phyloP scores from a whole-genome alignment of 2,329 filamentous ascomycete species.

The Cladosporium colombiae region DNA sequence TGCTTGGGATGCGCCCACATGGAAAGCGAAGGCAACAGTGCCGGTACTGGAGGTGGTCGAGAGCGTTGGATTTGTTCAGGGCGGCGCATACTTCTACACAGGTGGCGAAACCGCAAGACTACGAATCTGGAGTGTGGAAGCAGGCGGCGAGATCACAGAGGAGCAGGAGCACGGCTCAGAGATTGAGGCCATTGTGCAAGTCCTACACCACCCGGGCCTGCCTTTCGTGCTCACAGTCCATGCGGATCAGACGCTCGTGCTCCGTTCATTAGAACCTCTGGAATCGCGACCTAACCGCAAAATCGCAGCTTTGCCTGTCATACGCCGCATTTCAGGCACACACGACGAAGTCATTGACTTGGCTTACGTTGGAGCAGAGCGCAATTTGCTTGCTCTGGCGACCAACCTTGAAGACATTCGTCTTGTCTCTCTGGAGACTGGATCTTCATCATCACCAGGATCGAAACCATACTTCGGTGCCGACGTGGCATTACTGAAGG shows the following conservation, averaged over 20 bases:
- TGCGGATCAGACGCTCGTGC: conserved; percentile 81
- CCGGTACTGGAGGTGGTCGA: conserved; percentile 86
- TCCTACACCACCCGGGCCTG: conserved; percentile 65
- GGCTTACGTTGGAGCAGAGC: conserved; percentile 78
- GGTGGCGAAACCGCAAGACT: conserved; percentile 82
- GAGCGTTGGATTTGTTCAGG: conserved; percentile 73
- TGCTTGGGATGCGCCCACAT: conserved; percentile 83
- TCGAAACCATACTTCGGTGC: conserved; percentile 72
- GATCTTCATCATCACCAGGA: conserved; percentile 26
- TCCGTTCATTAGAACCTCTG: conserved; percentile 63
- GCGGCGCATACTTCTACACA: conserved; percentile 73
- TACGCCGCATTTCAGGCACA: conserved; percentile 86
- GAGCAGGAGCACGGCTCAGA: conserved; percentile 65
- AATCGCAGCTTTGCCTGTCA: conserved; percentile 53
- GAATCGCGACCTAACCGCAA: conserved; percentile 27
- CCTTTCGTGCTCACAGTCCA: conserved; percentile 79
- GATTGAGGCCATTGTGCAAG: conserved; percentile 69
- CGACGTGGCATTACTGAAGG: conserved; percentile 81
- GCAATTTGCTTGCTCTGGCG: conserved; percentile 80
- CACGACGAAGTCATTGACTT: conserved; percentile 98
- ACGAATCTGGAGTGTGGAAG: conserved; percentile 78
- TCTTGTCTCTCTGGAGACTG: conserved; percentile 64
- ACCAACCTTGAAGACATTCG: conserved; percentile 95
- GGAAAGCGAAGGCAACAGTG: conserved; percentile 78
- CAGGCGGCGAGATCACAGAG: conserved; percentile 74